A percentile compares a stretch with the other conserved stretches of the same genome.
Conservation (phyloP, 768 basidiomycete genomes). For the Paxillus ammoniavirescens region DNA sequence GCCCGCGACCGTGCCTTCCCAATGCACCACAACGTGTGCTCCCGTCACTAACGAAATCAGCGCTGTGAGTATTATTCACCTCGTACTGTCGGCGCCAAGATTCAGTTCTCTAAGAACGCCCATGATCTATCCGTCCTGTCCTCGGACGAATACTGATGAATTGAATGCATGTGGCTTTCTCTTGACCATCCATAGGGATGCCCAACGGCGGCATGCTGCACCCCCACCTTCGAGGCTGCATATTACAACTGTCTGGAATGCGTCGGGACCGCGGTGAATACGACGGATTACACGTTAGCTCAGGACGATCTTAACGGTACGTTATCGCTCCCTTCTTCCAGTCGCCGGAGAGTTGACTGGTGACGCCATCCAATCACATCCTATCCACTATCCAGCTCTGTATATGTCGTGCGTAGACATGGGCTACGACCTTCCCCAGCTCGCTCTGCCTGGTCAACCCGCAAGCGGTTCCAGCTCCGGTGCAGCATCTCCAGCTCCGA, state of each 20-base stretch:
- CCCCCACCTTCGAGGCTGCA: constrained; percentile 33
- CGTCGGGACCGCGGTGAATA: constrained; percentile 27
- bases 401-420: constrained; percentile 24
- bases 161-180: too few species aligned
- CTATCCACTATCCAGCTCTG: constrained; percentile 18
- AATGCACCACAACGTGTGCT: constrained; percentile 22
- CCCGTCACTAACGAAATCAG: constrained; percentile 23
- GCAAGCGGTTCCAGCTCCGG: constrained; percentile 14
- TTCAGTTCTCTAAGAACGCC: too few species aligned
- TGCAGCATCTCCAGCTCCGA: background rate
- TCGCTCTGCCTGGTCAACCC: constrained; percentile 27
- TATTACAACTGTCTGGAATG: constrained; percentile 46
- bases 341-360: background rate
- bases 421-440: constrained; percentile 22
- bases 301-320: constrained; percentile 37
- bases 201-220: constrained; percentile 37
- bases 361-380: too few species aligned
- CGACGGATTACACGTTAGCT: constrained; percentile 25
- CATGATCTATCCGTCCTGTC: background rate
- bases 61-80: constrained; percentile 14
- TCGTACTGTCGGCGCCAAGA: constrained; percentile 8
- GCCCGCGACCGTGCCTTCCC: constrained; percentile 14
- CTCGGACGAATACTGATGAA: background rate
- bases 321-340: constrained; percentile 4
- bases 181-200: constrained; percentile 21